Evolutionary conservation across 495 filamentous ascomycete species (phyloP).

Genomic region (Ramalina peruviana): DNA sequence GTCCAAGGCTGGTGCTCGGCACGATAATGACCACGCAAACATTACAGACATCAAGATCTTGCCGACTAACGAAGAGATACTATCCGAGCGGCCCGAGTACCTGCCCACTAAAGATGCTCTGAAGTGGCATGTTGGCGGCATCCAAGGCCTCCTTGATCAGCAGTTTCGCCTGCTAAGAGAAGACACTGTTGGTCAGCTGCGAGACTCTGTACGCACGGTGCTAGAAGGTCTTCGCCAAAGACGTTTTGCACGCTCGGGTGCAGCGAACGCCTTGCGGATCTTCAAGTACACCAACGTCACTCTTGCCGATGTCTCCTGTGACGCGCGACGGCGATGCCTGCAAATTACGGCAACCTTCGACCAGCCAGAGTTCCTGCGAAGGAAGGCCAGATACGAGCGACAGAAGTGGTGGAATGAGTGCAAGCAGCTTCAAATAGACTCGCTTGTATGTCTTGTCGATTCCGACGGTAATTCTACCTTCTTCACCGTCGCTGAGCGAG

Average conservation of each 20-base stretch:
- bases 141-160: slow-evolving; percentile 48
- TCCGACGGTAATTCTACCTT: slow-evolving; percentile 33
- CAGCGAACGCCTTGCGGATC: slow-evolving; percentile 15
- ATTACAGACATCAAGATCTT: slow-evolving; percentile 47
- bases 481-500: slow-evolving; percentile 31
- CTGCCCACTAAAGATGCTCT: slow-evolving; percentile 39
- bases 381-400: not conserved
- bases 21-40: slow-evolving; percentile 50
- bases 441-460: slow-evolving; percentile 42
- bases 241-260: slow-evolving; percentile 5
- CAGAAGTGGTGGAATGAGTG: slow-evolving; percentile 46
- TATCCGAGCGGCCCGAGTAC: slow-evolving; percentile 37
- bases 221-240: slow-evolving; percentile 14
- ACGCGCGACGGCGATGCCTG: slow-evolving; percentile 32
- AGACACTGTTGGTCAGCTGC: slow-evolving; percentile 47
- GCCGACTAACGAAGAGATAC: slow-evolving; percentile 49
- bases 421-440: slow-evolving; percentile 39
- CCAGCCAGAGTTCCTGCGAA: slow-evolving; percentile 29
- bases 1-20: slow-evolving; percentile 25
- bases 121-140: slow-evolving; percentile 40
- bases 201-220: slow-evolving; percentile 39
- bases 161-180: slow-evolving; percentile 57
- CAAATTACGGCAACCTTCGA: slow-evolving; percentile 37
- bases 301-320: slow-evolving; percentile 8
- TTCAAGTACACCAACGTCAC: slow-evolving; percentile 15